Percentiles rank a stretch among this genome's conserved stretches.
These are phyloP conservation scores for Microdochium nivale DNA, from an alignment of 2,329 filamentous ascomycete genomes.

Conservation along the genomic window DNA sequence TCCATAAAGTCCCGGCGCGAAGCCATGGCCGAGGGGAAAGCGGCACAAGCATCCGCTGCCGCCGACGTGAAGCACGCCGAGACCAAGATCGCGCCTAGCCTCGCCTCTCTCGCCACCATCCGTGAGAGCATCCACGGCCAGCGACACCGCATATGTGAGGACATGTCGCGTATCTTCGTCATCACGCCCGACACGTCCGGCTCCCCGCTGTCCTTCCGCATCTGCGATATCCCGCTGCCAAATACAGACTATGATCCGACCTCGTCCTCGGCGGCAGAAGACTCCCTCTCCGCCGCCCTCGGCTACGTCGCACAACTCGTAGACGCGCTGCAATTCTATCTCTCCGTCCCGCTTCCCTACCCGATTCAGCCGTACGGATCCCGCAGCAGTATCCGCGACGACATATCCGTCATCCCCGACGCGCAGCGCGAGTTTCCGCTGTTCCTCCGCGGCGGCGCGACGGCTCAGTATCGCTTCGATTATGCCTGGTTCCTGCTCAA, in stretches of 20 bases:
- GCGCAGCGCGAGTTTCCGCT: conserved; percentile 70
- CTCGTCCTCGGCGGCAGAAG: conserved; percentile 45
- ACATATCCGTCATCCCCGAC: conserved; percentile 37
- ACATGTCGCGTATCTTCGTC: conserved; percentile 69
- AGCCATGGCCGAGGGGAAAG: conserved; percentile 58
- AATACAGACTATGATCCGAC: conserved; percentile 65
- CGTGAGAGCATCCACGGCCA: conserved; percentile 71
- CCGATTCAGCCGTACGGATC: conserved; percentile 66
- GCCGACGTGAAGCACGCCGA: conserved; percentile 54
- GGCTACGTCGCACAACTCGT: conserved; percentile 72
- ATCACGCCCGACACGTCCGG: conserved; percentile 56
- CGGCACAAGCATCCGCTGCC: conserved; percentile 48
- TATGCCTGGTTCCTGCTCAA: conserved; percentile 96
- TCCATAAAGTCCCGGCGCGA: conserved; percentile 58
- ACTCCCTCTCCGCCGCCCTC: conserved; percentile 70
- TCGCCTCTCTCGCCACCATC: conserved; percentile 44
- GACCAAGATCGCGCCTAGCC: conserved; percentile 48
- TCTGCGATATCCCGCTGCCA: conserved; percentile 68
- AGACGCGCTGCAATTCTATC: conserved; percentile 71
- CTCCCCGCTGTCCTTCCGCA: conserved; percentile 70
- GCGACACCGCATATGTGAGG: conserved; percentile 77
- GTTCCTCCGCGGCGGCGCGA: conserved; percentile 56
- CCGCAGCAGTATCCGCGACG: conserved; percentile 57
- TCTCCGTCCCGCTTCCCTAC: conserved; percentile 73
- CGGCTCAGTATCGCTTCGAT: conserved; percentile 80